These are phyloP conservation scores for Theileria equi DNA, from an alignment of 169 alveolate genomes.

Conservation along the genomic window DNA sequence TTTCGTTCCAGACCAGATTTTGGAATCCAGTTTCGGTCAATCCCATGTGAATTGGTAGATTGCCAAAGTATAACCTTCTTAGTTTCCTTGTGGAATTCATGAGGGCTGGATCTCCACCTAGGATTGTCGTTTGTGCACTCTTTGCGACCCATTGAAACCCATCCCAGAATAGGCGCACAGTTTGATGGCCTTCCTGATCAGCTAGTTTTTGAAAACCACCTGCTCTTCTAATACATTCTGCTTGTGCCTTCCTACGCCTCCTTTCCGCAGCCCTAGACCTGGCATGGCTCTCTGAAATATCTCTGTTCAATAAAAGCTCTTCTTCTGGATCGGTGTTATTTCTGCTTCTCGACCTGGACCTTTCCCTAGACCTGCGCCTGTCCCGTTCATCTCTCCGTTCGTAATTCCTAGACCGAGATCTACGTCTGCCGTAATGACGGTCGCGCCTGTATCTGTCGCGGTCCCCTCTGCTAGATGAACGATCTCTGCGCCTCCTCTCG, in stretches of 20 bases:
- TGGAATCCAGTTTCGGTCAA: constrained; percentile 85
- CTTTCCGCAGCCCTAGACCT: constrained; percentile 76
- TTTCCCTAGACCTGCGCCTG: constrained; percentile 39
- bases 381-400: background rate
- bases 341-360: constrained; percentile 17
- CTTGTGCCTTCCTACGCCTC: constrained; percentile 76
- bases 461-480: constrained; percentile 5
- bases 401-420: constrained; percentile 16
- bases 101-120: constrained; percentile 82
- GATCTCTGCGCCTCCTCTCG: background rate
- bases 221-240: constrained; percentile 81
- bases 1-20: constrained; percentile 84
- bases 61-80: constrained; percentile 86
- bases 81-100: constrained; percentile 86
- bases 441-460: constrained; percentile 21
- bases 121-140: constrained; percentile 71
- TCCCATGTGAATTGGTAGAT: constrained; percentile 84
- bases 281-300: constrained; percentile 73
- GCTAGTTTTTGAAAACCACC: constrained; percentile 89
- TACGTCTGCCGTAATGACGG: constrained; percentile 13
- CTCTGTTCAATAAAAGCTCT: constrained; percentile 49
- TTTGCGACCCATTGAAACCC: constrained; percentile 93
- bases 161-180: constrained; percentile 89
- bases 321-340: constrained; percentile 22
- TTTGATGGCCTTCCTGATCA: constrained; percentile 87